Evolutionary conservation across 148 eudicot species (phyloP).

Genomic region (Chenopodium berlandieri): DNA sequence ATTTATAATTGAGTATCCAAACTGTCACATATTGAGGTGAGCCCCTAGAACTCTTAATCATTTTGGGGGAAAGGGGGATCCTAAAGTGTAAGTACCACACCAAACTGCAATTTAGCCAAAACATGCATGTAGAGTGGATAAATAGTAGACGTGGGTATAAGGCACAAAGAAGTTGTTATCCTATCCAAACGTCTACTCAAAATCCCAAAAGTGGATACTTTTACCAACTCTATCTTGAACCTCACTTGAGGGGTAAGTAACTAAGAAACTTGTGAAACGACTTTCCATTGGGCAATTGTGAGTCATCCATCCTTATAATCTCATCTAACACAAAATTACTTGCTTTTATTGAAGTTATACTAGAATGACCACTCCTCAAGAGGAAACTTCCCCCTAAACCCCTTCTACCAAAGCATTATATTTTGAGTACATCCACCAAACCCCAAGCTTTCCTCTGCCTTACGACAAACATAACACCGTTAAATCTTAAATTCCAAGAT

Average conservation of each 20-base stretch:
- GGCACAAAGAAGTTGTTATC: background rate
- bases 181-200: background rate
- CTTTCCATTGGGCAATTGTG: no score
- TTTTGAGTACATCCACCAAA: background rate
- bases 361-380: background rate
- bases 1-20: background rate
- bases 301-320: background rate
- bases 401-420: background rate
- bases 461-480: no score
- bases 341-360: background rate
- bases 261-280: background rate
- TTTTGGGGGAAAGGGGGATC: background rate
- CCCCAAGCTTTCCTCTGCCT: background rate
- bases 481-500: no score
- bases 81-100: background rate
- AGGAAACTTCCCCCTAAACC: background rate
- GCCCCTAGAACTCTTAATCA: background rate
- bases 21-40: background rate
- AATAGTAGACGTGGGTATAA: background rate
- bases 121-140: background rate
- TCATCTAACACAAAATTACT: no score
- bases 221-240: background rate
- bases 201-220: background rate
- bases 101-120: background rate
- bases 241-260: background rate